phyloP scores from a whole-genome alignment of 2,329 filamentous ascomycete genomes.

The Paracorniculantispora psalliotae region DNA sequence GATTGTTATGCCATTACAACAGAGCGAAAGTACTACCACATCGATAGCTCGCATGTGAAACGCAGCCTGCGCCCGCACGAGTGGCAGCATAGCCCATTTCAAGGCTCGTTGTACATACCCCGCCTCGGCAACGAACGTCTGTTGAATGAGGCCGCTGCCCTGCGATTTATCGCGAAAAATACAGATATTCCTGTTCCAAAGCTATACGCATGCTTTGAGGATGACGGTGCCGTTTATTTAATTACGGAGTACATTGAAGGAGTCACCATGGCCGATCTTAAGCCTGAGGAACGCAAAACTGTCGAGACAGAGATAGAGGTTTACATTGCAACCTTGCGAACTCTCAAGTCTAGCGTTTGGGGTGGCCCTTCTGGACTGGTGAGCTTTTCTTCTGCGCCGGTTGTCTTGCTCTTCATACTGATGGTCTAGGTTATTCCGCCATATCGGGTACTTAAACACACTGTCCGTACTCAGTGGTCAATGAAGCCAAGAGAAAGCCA shows the following conservation, averaged over 20 bases:
- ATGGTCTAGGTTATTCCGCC: background rate
- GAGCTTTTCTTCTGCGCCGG: background rate
- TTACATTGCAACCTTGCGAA: background rate
- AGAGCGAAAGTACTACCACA: conserved; percentile 15
- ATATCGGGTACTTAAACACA: background rate
- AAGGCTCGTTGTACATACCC: conserved; percentile 11
- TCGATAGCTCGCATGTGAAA: conserved; percentile 15
- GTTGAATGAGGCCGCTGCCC: conserved; percentile 17
- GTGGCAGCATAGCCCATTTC: conserved; percentile 14
- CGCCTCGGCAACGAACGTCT: conserved; percentile 17
- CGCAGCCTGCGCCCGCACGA: conserved; percentile 16
- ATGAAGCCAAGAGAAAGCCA: conserved; percentile 14
- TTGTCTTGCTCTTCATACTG: too few relatives aligned
- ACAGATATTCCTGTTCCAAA: conserved; percentile 19
- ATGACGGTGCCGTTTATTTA: conserved; percentile 17
- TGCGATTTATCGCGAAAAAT: conserved; percentile 16
- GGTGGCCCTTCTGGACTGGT: background rate
- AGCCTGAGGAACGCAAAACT: conserved; percentile 5
- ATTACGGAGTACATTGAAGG: conserved; percentile 18
- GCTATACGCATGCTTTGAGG: conserved; percentile 18
- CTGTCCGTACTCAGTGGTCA: conserved; percentile 1
- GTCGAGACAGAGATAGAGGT: conserved; percentile 16
- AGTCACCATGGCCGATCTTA: conserved; percentile 14
- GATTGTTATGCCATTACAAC: conserved; percentile 8
- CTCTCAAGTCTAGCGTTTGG: background rate